Evolutionary conservation across 306 rosid genomes (phyloP), one percentile per base, ranked within the genome.

Genomic region (Rosa persica): DNA sequence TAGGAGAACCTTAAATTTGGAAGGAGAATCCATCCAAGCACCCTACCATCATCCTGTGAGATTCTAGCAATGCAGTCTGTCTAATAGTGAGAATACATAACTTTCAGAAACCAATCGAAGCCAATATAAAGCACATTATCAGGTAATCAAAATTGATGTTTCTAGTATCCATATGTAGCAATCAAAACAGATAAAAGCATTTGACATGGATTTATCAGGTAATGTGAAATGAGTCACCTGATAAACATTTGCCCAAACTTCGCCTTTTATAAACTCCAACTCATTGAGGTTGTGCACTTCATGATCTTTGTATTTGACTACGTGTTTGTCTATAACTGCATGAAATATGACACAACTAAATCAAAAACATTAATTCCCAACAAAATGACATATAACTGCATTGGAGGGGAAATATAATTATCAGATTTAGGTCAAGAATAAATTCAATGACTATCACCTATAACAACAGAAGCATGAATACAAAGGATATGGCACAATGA

Each of bases 241-340:
- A 80, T 60, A 87, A 73, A 95, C 89, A 79, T 95, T 95, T 67
- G 97, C 98, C 98, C 98, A 95, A 80, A 95, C 86, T 89, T 95
- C 97, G 51, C 92, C 92, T 51, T 92, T 77, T 80, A 95, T 73
- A 78, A 85, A 92, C 83, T 95, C 98, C 82, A 95, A 82, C 85
- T 95, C 98, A 75, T 95, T 91, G 79, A 95, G 92, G 84, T 90
- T 87, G 81, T 87, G 78, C 64, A 92, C 93, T 80, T 92, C 86
- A 65, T 84, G 83, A 48, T 90, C 97, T 54, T 92, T 90, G 81
- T 86, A 92, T 82, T 78, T 84, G 79, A 95, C 89, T 52, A 81
- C 69, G 12, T 86, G 86, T 81, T 87, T 86, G 40, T 85, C 85
- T 47, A 79, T 75, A 78, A 82, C 98, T 94, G 82, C 84, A 88